Percentiles rank a stretch among this genome's conserved stretches.
Evolutionary conservation across 495 filamentous ascomycete species (phyloP).

Genomic region (Aspergillus hancockii): DNA sequence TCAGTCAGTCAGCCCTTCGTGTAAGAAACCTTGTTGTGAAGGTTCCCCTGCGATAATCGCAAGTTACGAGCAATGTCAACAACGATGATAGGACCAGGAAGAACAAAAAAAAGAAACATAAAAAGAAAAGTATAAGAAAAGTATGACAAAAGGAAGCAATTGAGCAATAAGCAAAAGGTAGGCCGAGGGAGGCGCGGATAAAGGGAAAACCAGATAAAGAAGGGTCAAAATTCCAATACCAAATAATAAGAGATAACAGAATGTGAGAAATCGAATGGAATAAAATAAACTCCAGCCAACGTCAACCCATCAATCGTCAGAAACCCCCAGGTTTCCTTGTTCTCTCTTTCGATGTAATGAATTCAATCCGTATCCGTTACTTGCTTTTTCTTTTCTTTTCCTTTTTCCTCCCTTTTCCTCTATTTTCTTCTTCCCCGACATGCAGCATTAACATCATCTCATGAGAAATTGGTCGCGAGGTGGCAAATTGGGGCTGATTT

Average conservation of each 20-base stretch:
- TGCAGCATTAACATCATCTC: not conserved
- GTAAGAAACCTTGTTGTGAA: conserved; percentile 7
- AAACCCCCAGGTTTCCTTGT: too few species aligned
- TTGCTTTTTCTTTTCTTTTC: too few species aligned
- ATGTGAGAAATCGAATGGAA: conserved; percentile 24
- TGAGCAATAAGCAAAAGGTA: conserved; percentile 5
- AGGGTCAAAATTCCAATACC: not conserved
- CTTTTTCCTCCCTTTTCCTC: too few species aligned
- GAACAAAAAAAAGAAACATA: conserved; percentile 9
- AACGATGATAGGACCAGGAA: not conserved
- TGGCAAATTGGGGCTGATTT: too few species aligned
- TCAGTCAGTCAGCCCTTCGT: not conserved
- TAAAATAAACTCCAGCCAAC: conserved; percentile 18
- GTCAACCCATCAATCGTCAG: not conserved
- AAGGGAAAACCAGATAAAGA: conserved; percentile 9
- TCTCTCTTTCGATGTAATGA: too few species aligned
- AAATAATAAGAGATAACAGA: conserved; percentile 5
- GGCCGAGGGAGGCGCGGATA: conserved; percentile 21
- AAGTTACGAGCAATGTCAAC: conserved; percentile 1
- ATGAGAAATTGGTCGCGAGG: too few species aligned
- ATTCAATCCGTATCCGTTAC: too few species aligned
- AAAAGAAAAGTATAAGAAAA: conserved; percentile 5
- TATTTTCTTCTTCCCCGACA: not conserved
- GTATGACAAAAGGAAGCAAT: too few species aligned
- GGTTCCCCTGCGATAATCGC: too few species aligned